phyloP scores from a whole-genome alignment of 2,329 filamentous ascomycete species.

The Penicillium nordicum region DNA sequence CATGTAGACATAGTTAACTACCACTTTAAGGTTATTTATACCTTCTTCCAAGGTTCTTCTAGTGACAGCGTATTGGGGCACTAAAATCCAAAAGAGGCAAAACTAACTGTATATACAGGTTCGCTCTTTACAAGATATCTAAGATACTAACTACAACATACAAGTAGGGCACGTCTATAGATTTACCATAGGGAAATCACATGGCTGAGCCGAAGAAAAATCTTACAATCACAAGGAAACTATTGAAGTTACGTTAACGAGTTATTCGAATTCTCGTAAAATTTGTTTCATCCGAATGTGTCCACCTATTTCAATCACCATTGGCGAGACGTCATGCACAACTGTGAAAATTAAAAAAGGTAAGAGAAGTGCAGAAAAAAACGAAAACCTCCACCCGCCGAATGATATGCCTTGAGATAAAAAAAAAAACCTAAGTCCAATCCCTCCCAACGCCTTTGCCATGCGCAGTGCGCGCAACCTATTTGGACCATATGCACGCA shows the following conservation, averaged over 20 bases:
- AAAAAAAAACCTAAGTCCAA: background rate
- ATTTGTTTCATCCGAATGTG: background rate
- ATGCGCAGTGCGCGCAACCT: slow-evolving; percentile 2
- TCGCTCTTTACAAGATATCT: no score
- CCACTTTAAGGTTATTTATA: no score
- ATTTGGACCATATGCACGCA: slow-evolving; percentile 3
- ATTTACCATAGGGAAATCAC: background rate
- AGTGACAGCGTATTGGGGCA: no score
- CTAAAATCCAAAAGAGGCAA: no score
- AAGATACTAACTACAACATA: background rate
- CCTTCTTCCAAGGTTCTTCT: no score
- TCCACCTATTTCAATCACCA: background rate
- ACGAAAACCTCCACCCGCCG: slow-evolving; percentile 4
- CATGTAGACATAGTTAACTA: no score
- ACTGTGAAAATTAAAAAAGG: background rate
- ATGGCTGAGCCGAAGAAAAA: background rate
- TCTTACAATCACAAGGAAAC: background rate
- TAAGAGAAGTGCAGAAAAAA: background rate
- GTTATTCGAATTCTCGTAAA: background rate
- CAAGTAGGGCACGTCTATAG: background rate
- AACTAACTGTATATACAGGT: no score
- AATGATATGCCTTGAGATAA: slow-evolving; percentile 3
- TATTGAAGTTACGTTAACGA: background rate
- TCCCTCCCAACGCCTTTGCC: slow-evolving; percentile 7
- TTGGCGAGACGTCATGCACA: background rate